These are phyloP conservation scores for Tanozyma kutaoensis DNA, from an alignment of 805 yeast genomes.

Conservation along the genomic window DNA sequence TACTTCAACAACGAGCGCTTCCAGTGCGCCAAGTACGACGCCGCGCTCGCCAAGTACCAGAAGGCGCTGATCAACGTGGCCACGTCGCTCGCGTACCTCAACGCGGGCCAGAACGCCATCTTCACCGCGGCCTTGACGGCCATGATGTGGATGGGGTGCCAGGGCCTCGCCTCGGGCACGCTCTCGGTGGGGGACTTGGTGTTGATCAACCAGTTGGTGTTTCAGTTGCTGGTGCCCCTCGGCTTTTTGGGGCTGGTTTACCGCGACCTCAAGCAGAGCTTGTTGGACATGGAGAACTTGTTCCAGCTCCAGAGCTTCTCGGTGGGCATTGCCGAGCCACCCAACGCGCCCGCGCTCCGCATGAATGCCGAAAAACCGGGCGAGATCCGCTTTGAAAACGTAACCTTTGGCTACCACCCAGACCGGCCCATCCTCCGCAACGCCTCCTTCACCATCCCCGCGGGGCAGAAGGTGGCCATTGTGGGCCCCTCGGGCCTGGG, in stretches of 20 bases:
- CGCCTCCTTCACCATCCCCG: slow-evolving; percentile 76
- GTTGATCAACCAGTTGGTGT: slow-evolving; percentile 86
- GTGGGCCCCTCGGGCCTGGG: slow-evolving; percentile 98
- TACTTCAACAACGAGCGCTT: slow-evolving; percentile 82
- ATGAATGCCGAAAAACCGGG: slow-evolving; percentile 40
- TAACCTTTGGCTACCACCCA: slow-evolving; percentile 83
- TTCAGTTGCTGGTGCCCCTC: slow-evolving; percentile 89
- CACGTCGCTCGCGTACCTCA: slow-evolving; percentile 66
- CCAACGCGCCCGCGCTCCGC: slow-evolving; percentile 47
- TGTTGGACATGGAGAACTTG: slow-evolving; percentile 90
- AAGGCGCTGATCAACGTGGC: slow-evolving; percentile 69
- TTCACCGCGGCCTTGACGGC: slow-evolving; percentile 84
- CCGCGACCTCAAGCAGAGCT: slow-evolving; percentile 83
- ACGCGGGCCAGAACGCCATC: slow-evolving; percentile 68
- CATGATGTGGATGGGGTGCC: slow-evolving; percentile 97
- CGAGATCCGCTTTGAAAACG: slow-evolving; percentile 80
- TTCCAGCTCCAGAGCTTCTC: slow-evolving; percentile 74
- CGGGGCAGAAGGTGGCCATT: slow-evolving; percentile 83
- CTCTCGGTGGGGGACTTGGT: slow-evolving; percentile 92
- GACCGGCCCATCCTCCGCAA: slow-evolving; percentile 75
- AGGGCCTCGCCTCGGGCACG: slow-evolving; percentile 74
- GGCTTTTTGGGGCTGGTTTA: slow-evolving; percentile 93
- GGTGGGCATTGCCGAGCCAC: slow-evolving; percentile 48
- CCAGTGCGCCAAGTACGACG: slow-evolving; percentile 71
- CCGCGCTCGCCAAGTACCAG: slow-evolving; percentile 62